Conservation (phyloP, 2,329 filamentous ascomycete genomes). For the Chaetomium sp. region DNA sequence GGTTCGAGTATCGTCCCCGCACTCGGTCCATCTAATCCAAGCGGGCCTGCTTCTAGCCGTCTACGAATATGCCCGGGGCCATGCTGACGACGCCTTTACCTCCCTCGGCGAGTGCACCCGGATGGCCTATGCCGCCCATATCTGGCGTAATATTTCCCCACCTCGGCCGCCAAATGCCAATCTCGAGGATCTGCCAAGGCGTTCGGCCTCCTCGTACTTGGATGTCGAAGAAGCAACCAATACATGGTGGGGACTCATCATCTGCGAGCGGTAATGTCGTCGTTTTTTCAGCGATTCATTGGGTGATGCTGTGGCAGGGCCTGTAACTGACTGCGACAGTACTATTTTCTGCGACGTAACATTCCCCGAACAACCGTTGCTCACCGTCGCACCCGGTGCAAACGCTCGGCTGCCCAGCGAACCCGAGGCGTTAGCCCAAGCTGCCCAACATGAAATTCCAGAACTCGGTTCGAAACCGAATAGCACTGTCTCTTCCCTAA, state of each 20-base stretch:
- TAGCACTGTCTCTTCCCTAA: background rate
- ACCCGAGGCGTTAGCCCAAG: background rate
- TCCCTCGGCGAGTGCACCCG: background rate
- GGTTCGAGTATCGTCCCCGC: background rate
- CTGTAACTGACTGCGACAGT: background rate
- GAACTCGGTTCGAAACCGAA: background rate
- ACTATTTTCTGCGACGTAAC: background rate
- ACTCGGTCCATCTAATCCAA: background rate
- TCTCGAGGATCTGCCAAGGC: background rate
- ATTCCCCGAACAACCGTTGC: background rate
- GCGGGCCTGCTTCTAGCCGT: background rate
- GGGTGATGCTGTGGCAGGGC: background rate
- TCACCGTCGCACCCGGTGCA: background rate
- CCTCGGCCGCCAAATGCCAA: background rate
- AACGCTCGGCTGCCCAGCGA: background rate
- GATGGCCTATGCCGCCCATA: background rate
- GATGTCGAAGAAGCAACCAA: background rate
- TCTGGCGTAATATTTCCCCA: background rate
- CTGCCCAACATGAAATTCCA: background rate
- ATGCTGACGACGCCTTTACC: background rate
- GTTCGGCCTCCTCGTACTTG: background rate
- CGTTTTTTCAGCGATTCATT: background rate
- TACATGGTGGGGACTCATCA: constrained; percentile 1
- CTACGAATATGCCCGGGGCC: background rate
- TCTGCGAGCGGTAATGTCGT: background rate